These are phyloP conservation scores for Skeletonema costatum DNA, from an alignment of 108 stramenopile genomes.

Conservation along the genomic window DNA sequence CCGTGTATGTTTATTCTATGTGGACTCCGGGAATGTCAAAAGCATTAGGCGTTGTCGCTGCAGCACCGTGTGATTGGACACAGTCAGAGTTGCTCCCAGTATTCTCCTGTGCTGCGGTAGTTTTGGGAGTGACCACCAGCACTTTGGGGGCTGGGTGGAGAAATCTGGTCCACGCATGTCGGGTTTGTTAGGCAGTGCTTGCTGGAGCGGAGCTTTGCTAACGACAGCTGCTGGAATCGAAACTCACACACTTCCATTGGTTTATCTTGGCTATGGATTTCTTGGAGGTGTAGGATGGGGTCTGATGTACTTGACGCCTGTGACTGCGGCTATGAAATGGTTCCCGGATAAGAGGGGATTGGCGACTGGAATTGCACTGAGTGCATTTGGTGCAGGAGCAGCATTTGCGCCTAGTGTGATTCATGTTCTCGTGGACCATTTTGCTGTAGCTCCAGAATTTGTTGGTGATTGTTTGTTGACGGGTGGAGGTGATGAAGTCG, in stretches of 20 bases:
- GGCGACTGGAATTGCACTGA: constrained; percentile 77
- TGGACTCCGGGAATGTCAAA: constrained; percentile 56
- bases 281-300: constrained; percentile 81
- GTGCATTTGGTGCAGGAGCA: constrained; percentile 88
- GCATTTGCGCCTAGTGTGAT: constrained; percentile 81
- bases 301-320: constrained; percentile 79
- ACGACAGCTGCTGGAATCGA: constrained; percentile 65
- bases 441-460: constrained; percentile 61
- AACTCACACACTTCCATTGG: constrained; percentile 69
- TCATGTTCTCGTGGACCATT: constrained; percentile 59
- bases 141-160: constrained; percentile 71
- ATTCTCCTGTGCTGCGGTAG: constrained; percentile 65
- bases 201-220: constrained; percentile 60
- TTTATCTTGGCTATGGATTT: constrained; percentile 78
- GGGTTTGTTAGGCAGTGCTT: constrained; percentile 46
- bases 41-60: constrained; percentile 45
- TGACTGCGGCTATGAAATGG: constrained; percentile 78
- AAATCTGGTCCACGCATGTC: constrained; percentile 53
- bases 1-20: constrained; percentile 63
- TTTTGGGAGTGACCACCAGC: constrained; percentile 67
- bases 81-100: constrained; percentile 65
- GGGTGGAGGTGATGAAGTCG: constrained; percentile 1
- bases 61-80: constrained; percentile 67
- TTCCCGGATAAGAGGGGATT: constrained; percentile 88
- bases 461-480: constrained; percentile 37